phyloP scores from a whole-genome alignment of 2,329 filamentous ascomycete species.

The Drechslerella dactyloides region DNA sequence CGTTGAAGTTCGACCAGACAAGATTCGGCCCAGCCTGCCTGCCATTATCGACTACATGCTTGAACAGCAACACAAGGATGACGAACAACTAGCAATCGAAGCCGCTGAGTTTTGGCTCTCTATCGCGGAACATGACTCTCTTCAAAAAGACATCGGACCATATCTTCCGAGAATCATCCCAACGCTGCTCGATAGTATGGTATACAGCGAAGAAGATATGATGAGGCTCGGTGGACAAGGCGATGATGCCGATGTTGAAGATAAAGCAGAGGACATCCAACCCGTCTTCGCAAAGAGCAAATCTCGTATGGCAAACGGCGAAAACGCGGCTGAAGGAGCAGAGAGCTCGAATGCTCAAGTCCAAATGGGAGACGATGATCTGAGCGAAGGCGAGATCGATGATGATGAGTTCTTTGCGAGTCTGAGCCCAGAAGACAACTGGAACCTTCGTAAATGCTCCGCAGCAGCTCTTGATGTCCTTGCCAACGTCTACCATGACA shows the following conservation, averaged over 20 bases:
- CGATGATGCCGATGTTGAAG: conserved; percentile 89
- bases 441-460: conserved; percentile 96
- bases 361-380: conserved; percentile 66
- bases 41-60: conserved; percentile 94
- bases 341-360: conserved; percentile 64
- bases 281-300: conserved; percentile 81
- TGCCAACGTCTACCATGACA: conserved; percentile 83
- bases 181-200: conserved; percentile 89
- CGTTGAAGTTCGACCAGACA: conserved; percentile 87
- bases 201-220: conserved; percentile 94
- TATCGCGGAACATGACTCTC: conserved; percentile 81
- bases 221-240: conserved; percentile 80
- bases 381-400: conserved; percentile 87
- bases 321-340: conserved; percentile 63
- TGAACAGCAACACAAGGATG: conserved; percentile 82
- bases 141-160: conserved; percentile 77
- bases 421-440: conserved; percentile 83
- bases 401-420: conserved; percentile 72
- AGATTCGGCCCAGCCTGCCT: conserved; percentile 83
- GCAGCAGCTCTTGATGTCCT: conserved; percentile 94
- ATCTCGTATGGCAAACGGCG: conserved; percentile 66
- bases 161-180: conserved; percentile 86
- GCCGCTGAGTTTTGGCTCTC: conserved; percentile 98
- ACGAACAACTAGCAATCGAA: conserved; percentile 88
- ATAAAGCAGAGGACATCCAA: conserved; percentile 87